Conservation (phyloP, 2,329 filamentous ascomycete species). For the Apiospora rasikravindrae region DNA sequence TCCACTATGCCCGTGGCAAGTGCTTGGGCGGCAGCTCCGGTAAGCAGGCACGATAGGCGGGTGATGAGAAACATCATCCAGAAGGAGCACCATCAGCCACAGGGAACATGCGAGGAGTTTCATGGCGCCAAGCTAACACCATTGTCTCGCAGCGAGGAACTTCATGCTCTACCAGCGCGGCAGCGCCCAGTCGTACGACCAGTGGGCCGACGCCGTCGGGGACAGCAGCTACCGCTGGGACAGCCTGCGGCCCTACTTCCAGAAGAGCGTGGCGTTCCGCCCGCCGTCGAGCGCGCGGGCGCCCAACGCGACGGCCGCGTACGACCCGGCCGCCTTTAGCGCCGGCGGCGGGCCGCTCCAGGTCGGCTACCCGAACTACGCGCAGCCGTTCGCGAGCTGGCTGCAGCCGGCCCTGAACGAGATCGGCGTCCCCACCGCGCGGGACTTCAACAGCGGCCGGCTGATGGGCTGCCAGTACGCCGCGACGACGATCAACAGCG, state of each 20-base stretch:
- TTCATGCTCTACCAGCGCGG: constrained; percentile 39
- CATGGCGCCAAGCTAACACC: neutral
- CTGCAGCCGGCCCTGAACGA: constrained; percentile 43
- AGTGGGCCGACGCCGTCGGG: constrained; percentile 33
- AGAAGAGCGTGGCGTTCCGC: constrained; percentile 34
- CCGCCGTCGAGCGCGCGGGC: constrained; percentile 28
- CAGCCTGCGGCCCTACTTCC: constrained; percentile 29
- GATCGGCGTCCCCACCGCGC: constrained; percentile 44
- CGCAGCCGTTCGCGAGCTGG: constrained; percentile 45
- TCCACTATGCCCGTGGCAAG: constrained; percentile 38
- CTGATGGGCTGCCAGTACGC: constrained; percentile 46
- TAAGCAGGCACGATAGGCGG: neutral
- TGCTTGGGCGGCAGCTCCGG: constrained; percentile 35
- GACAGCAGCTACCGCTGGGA: constrained; percentile 32
- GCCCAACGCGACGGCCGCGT: constrained; percentile 35
- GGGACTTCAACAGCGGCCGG: constrained; percentile 49
- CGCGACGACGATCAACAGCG: constrained; percentile 36
- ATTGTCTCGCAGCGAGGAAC: constrained; percentile 33
- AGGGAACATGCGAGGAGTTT: too few species aligned
- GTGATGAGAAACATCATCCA: constrained; percentile 12
- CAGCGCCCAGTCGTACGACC: constrained; percentile 31
- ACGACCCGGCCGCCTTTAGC: constrained; percentile 39
- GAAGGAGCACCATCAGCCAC: too few species aligned
- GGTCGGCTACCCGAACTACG: constrained; percentile 83
- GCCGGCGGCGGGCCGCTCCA: constrained; percentile 68